Base-by-base conservation (phyloP, 305 asterid species). In the Nicotiana rustica region DNA sequence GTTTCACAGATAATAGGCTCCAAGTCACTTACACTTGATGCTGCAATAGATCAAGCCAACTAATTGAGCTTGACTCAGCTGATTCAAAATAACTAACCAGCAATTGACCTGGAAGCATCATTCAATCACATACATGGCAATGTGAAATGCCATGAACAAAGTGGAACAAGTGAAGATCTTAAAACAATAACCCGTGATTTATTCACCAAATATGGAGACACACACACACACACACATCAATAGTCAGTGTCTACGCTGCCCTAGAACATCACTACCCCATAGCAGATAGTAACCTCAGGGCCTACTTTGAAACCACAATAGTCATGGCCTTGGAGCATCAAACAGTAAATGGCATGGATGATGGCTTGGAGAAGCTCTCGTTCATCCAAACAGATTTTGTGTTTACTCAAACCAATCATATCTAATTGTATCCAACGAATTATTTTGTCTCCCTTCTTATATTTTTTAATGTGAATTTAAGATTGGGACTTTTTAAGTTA, bases 1-100 rank as follows among this genome's bases (percentile, higher is more conserved):
- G 61, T 10, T 71, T 57, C 78, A 69, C 3, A 71, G 15, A 29
- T 41, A 75, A 41, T 75, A 15, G 80, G 80, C 49, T 52, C 47
- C 80, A 76, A 75, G 29, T 25, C 65, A 52, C 29, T 75, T 41
- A 1, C 44, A 75, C 47, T 25, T 21, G 17, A 75, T 75, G 64
- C 64, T 61, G 55, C 79, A 75, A 75, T 75, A 29, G 65, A 75
- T 52, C 65, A 75, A 12, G 80, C 49, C 66, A 76, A 49, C 49
- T 55, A 76, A 14, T 52, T 76, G 31, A 21, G 59, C 59, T 55
- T 55, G 59, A 55, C 15, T 55, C 61, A 35, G 19, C 62, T 73
- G 25, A 49, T 73, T 73, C 41, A 73, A 49, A 49, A 44, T 49
- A 25, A 73, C 64, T 49, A 25, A 33, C 44, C 79, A 73, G 9